Conservation (phyloP, 2,329 filamentous ascomycete species). For the Trichoderma koningii region DNA sequence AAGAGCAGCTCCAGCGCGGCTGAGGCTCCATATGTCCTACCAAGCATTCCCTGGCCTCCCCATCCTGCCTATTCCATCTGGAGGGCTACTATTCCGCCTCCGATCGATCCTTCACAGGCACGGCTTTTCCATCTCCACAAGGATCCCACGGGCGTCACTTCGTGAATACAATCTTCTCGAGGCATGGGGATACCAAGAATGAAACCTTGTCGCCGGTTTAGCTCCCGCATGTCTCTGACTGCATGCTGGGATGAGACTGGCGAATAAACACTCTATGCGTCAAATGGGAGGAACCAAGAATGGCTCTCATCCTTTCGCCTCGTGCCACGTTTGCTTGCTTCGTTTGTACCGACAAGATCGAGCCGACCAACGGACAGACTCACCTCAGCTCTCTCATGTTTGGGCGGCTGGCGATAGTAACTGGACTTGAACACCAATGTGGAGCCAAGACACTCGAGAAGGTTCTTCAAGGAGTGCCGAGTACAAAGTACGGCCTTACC, state of each 20-base stretch:
- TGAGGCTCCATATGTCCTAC: slow-evolving; percentile 2
- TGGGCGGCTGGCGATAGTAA: background rate
- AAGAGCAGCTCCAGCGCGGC: slow-evolving; percentile 1
- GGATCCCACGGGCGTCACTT: slow-evolving; percentile 9
- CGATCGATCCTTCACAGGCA: slow-evolving; percentile 22
- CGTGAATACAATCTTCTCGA: background rate
- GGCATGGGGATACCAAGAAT: background rate
- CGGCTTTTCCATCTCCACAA: slow-evolving; percentile 21
- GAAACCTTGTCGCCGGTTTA: slow-evolving; percentile 14
- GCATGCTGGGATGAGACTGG: background rate
- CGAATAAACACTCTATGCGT: background rate
- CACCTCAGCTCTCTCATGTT: background rate
- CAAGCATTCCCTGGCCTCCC: background rate
- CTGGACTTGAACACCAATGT: no score
- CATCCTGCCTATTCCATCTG: slow-evolving; percentile 4
- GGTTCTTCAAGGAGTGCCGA: no score
- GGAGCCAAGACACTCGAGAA: no score
- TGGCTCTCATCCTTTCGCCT: background rate
- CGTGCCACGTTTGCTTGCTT: background rate
- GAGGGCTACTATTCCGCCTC: slow-evolving; percentile 2
- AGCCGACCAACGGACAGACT: background rate
- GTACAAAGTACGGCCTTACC: no score
- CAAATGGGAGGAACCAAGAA: no score
- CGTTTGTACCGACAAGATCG: background rate
- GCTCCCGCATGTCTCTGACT: slow-evolving; percentile 1